phyloP scores from a whole-genome alignment of 2,329 filamentous ascomycete species.

The Aspergillus niger region DNA sequence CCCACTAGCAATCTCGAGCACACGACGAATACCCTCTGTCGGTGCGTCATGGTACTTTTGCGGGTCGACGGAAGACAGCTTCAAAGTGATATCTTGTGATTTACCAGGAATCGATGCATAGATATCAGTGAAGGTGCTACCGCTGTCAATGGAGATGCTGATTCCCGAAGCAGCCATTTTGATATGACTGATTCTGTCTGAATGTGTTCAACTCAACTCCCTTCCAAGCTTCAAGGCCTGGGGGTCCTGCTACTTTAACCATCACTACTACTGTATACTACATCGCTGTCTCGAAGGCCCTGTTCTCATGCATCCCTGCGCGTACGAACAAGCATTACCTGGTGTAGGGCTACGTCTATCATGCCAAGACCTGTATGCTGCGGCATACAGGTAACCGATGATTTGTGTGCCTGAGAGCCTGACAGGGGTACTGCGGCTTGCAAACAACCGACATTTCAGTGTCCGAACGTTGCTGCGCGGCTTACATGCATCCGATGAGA shows the following conservation, averaged over 20 bases:
- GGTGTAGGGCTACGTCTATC: background rate
- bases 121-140: conserved; percentile 13
- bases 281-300: background rate
- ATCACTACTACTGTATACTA: background rate
- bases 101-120: conserved; percentile 14
- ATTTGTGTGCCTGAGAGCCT: background rate
- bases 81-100: conserved; percentile 13
- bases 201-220: background rate
- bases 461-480: background rate
- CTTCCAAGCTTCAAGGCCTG: background rate
- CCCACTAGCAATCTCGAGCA: conserved; percentile 11
- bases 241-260: background rate
- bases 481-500: background rate
- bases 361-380: background rate
- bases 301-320: background rate
- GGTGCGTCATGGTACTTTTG: conserved; percentile 17
- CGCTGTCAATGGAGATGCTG: conserved; percentile 16
- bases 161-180: conserved; percentile 14
- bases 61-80: conserved; percentile 14
- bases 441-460: background rate
- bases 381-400: background rate
- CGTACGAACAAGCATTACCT: background rate
- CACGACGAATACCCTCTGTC: conserved; percentile 15
- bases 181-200: background rate
- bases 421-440: background rate